Evolutionary conservation across 2,329 filamentous ascomycete genomes (phyloP).

Genomic region (Calonectria honghensis): DNA sequence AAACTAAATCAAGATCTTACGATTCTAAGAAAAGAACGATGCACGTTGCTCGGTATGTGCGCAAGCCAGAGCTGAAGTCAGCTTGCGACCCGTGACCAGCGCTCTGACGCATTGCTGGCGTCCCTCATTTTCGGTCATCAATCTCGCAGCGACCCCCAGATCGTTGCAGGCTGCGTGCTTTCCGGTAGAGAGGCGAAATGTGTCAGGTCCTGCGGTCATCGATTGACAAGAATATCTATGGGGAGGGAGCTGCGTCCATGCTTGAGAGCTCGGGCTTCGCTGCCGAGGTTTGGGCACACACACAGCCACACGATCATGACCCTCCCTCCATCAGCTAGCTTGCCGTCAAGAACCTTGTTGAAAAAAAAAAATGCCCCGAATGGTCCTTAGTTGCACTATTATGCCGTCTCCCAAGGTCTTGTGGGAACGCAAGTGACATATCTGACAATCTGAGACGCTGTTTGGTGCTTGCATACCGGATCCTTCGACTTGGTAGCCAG

Average conservation of each 20-base stretch:
- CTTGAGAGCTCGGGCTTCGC: background rate
- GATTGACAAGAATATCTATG: background rate
- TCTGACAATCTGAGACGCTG: conserved; percentile 33
- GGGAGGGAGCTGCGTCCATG: conserved; percentile 2
- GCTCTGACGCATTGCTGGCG: conserved; percentile 42
- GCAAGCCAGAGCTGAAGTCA: conserved; percentile 23
- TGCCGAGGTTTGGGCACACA: conserved; percentile 11
- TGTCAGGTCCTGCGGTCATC: conserved; percentile 24
- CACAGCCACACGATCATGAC: conserved; percentile 12
- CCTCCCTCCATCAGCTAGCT: conserved; percentile 22
- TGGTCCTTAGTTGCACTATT: conserved; percentile 30
- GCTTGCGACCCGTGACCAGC: conserved; percentile 25
- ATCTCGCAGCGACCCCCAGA: conserved; percentile 44
- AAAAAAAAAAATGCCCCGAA: conserved; percentile 13
- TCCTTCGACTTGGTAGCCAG: conserved; percentile 28
- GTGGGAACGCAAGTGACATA: conserved; percentile 25
- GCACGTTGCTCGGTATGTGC: conserved; percentile 2
- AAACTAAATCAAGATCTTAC: conserved; percentile 28
- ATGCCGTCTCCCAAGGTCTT: conserved; percentile 27
- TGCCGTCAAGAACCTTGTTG: conserved; percentile 27
- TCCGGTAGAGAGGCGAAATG: conserved; percentile 23
- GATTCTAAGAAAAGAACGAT: conserved; percentile 30
- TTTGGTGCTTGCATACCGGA: conserved; percentile 27
- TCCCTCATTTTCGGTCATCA: conserved; percentile 41
- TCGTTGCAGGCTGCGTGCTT: conserved; percentile 27